These are phyloP conservation scores for Barnettozyma salicaria DNA, from an alignment of 805 yeast species.

Conservation along the genomic window DNA sequence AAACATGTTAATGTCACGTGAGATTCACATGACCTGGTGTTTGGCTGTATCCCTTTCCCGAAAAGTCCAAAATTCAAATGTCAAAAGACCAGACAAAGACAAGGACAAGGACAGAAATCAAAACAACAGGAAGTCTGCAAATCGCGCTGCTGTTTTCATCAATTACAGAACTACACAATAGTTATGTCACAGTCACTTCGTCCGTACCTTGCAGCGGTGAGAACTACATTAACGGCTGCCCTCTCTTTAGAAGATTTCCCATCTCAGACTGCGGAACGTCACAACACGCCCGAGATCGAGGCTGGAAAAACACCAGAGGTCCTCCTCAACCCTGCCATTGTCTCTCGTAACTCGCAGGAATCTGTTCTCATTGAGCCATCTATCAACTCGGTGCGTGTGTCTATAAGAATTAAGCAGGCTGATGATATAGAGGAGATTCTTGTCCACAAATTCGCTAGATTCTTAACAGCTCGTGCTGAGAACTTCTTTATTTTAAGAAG, in stretches of 20 bases:
- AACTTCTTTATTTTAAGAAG: slow-evolving; percentile 88
- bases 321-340: slow-evolving; percentile 78
- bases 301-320: slow-evolving; percentile 79
- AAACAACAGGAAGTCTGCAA: not conserved
- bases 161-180: not conserved
- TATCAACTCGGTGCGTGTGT: slow-evolving; percentile 85
- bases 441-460: slow-evolving; percentile 91
- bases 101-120: not conserved
- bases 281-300: slow-evolving; percentile 95
- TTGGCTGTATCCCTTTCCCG: not conserved
- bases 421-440: slow-evolving; percentile 94
- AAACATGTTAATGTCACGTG: no score
- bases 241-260: slow-evolving; percentile 89
- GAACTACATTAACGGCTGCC: slow-evolving; percentile 90
- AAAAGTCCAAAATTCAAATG: not conserved
- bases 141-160: not conserved
- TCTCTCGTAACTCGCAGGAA: slow-evolving; percentile 92
- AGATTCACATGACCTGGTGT: no score
- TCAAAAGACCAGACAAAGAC: not conserved
- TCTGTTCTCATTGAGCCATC: slow-evolving; percentile 89
- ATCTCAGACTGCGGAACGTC: slow-evolving; percentile 93
- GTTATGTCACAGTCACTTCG: slow-evolving; percentile 86
- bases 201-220: slow-evolving; percentile 91
- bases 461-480: slow-evolving; percentile 93
- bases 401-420: slow-evolving; percentile 91